Base-by-base conservation (phyloP, 2,329 filamentous ascomycete genomes). In the Cladosporium austrohemisphaericum region DNA sequence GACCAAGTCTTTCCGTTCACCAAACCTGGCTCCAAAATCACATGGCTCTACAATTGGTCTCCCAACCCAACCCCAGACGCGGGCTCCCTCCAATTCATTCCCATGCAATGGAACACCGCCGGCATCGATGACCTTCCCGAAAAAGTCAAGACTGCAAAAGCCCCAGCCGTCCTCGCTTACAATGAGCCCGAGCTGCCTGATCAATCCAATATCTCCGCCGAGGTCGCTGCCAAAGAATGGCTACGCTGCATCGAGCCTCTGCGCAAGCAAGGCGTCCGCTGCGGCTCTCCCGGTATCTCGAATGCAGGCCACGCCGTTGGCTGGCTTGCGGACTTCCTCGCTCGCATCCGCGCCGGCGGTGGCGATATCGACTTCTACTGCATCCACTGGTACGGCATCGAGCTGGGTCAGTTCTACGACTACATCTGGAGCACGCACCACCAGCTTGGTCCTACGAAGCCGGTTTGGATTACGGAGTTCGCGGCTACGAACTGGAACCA, bases 21-120 rank as follows among this genome's bases (percentile, higher is more conserved):
- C 13, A 63, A 60, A 52, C 62, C 62, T 14, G 60, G 60, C 20
- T 60, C 57, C 29, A 65, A 63, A 41, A 55, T 66, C 28, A 56
- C 59, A n/a, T 66, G 63, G 60, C 54, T 66, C 18, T 65, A 64
- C 54, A 63, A 65, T 49, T 66, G 63, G 62, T 64, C 60, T 3
- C 61, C 62, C 22, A 57, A 57, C 36, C 41, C 59, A 2, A 60
- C 62, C 3, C 53, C 55, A 2, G 52, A 52, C 51, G 49, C 53
- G 22, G 50, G 35, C 9, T 60, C 59, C 26, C 53, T 66, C 4
- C 45, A 59, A 23, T 66, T 61, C 45, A 41, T 60, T 10, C 61
- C 62, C 16, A 66, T 66, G 63, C 61, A 63, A 55, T 66, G 63
- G 63, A 65, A 66, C 49, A 43, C 57, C 49, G 53, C 57, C 40